A percentile compares a stretch with the other conserved stretches of the same genome.
These are phyloP conservation scores for Erysimum pusillum DNA, from an alignment of 441 rosid species.

Conservation along the genomic window DNA sequence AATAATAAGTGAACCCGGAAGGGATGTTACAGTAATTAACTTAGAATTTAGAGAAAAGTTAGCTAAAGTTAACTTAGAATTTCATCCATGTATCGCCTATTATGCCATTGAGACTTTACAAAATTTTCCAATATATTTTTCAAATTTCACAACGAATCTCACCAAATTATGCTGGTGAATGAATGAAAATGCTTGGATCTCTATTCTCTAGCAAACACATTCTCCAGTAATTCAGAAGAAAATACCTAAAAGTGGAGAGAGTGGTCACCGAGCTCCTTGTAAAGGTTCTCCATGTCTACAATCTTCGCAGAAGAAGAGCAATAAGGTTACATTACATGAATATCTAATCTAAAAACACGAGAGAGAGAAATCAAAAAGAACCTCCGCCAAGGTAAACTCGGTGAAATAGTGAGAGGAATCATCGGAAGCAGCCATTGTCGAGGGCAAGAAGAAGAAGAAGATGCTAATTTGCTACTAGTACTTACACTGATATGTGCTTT, in stretches of 20 bases:
- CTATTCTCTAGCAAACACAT: not conserved
- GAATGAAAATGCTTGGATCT: too few species aligned
- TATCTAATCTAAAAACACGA: conserved; percentile 27
- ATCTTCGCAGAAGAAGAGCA: conserved; percentile 49
- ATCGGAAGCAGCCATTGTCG: conserved; percentile 52
- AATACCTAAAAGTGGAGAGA: conserved; percentile 76
- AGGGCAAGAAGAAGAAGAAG: not conserved
- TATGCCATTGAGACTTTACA: too few species aligned
- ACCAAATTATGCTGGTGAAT: too few species aligned
- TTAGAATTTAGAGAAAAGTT: too few species aligned
- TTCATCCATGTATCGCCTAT: too few species aligned
- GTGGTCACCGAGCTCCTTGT: conserved; percentile 68
- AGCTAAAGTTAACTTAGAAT: too few species aligned
- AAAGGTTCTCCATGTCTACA: conserved; percentile 75
- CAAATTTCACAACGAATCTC: too few species aligned
- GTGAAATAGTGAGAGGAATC: conserved; percentile 48
- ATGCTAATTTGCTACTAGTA: not conserved
- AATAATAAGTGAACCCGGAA: too few species aligned
- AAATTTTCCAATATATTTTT: too few species aligned
- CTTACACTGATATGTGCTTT: not conserved
- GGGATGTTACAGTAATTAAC: too few species aligned
- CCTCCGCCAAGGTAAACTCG: conserved; percentile 78
- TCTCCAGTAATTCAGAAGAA: not conserved
- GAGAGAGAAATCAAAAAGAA: conserved; percentile 28
- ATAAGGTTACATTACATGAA: conserved; percentile 32